A percentile compares a stretch with the other conserved stretches of the same genome.
phyloP scores from a whole-genome alignment of 345 rosid species.

The Eucalyptus shirleyi region DNA sequence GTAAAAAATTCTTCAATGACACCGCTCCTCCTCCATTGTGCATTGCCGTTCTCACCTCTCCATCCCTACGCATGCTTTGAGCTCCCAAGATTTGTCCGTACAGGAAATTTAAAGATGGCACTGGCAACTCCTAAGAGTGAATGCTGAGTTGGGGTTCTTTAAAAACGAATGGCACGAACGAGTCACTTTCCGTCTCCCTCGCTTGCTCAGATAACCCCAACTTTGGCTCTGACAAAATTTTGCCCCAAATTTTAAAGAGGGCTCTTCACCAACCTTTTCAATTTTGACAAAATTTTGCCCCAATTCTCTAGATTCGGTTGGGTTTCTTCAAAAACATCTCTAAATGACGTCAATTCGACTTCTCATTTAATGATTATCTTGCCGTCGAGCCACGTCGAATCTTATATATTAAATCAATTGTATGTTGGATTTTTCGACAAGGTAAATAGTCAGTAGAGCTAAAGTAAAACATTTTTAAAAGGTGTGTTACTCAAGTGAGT shows the following conservation, averaged over 20 bases:
- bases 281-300: background rate
- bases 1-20: background rate
- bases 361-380: background rate
- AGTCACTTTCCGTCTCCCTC: background rate
- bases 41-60: too few species aligned
- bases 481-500: too few species aligned
- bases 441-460: background rate
- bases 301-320: background rate
- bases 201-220: background rate
- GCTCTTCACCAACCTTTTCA: background rate
- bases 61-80: too few species aligned
- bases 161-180: background rate
- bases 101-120: background rate
- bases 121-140: background rate
- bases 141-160: background rate
- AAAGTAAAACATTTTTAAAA: too few species aligned
- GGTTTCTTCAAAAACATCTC: background rate
- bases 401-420: too few species aligned
- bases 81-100: background rate
- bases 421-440: too few species aligned
- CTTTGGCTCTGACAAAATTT: background rate
- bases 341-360: fast-evolving
- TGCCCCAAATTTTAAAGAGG: background rate
- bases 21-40: too few species aligned
- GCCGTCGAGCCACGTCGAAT: fast-evolving